Evolutionary conservation across 169 alveolate species (phyloP), one percentile per base, ranked within the genome.

Genomic region (Cryptosporidium ryanae): DNA sequence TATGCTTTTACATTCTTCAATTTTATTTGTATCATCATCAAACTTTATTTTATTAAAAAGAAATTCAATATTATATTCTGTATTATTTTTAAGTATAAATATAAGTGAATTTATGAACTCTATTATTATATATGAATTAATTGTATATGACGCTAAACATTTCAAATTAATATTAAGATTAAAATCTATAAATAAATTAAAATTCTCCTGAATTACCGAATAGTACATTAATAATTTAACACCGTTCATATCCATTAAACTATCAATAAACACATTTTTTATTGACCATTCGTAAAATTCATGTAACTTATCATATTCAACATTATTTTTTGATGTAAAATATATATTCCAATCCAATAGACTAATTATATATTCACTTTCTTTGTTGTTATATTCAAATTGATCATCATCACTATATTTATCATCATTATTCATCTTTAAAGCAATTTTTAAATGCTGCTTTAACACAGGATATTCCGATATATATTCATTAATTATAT

Each of bases 401-500:
- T 70, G 55, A 3, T 43, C 43, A 27, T 21, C 17, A 21, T 15
- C 31, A 31, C 6, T 32, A 21, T n/a, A 44, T 27, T 57, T 25
- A 43, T n/a, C 23, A 32, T 70, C 55, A 31, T 34, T 64, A 29
- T 23, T 43, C 25, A 76, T 76, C 1, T 76, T 76, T 48, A 76
- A 61, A 1, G 87, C 87, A n/a, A 76, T 76, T 65, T 76, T 76
- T 25, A 76, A 76, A 46, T 76, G 87, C 12, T 38, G 89, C 38
- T 89, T 82, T 57, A 90, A 90, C 65, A 90, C 76, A 2, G 93
- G 92, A 25, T 91, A 82, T 55, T 87, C 91, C 3, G 94, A 84
- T 71, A 94, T 92, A 57, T 94, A 94, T 82, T 94, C 96, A 54
- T 89, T 92, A 29, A 94, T 90, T 15, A 94, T 91, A 71, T 92